Evolutionary conservation across 805 yeast genomes (phyloP), one percentile per base, ranked within the genome.

Genomic region (Saitoella complicata): DNA sequence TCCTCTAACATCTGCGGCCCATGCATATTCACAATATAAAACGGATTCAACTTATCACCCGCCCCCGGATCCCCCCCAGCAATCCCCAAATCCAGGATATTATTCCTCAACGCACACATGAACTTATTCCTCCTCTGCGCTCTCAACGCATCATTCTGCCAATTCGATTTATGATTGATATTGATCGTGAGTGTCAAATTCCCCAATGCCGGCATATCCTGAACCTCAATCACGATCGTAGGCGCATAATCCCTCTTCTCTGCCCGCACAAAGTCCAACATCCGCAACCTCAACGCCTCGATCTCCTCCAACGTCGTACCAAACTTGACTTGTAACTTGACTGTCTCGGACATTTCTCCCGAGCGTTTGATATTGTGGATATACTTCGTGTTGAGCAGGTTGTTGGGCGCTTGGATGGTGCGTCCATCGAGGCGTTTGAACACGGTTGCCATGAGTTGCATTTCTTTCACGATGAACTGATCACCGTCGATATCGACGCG

Each of bases 321-420:
- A 9, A 55, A 48, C 31, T 52, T 52, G 51, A 56, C 52, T 2
- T 57, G 56, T 5, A 51, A 32, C 8, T 46, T 32, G 13, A 51
- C 34, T 9, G 35, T 37, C 33, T 51, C 50, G 13, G 46, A 32
- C 45, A 45, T 39, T 5, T 39, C 38, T 2, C 60, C 60, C 8
- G 69, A 59, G 21, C 69, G 55, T 11, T 58, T 56, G 35, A 61
- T 44, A 46, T 65, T 65, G 44, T 61, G 63, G 38, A 66, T 58
- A 57, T 62, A 65, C 12, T 55, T 52, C 4, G 60, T 49, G 49
- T 62, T 63, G 10, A 65, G 57, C 29, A 56, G 52, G 6, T 63
- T 50, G 48, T 65, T 64, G 31, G 69, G 55, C 1, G 59, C 63
- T 52, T 65, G 69, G 31, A 40, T 33, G 21, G 57, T 54, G 5